These are phyloP conservation scores for Gelatoporia subvermispora DNA, from an alignment of 768 basidiomycete species.

Conservation along the genomic window DNA sequence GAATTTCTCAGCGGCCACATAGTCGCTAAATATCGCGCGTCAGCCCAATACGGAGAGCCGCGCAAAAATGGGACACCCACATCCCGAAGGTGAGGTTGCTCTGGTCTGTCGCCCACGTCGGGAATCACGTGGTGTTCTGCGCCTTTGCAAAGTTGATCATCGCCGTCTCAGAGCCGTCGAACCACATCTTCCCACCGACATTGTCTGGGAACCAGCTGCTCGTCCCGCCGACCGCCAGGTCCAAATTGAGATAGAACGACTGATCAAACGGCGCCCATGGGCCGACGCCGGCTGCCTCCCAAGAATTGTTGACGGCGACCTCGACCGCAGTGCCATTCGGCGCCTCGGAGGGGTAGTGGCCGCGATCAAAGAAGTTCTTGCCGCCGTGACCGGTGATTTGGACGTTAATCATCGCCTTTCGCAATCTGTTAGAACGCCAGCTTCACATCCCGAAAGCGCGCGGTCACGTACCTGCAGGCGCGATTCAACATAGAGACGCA, in stretches of 20 bases:
- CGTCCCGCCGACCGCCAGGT: constrained; percentile 77
- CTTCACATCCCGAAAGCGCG: too few relatives aligned
- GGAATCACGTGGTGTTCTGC: constrained; percentile 63
- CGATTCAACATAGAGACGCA: constrained; percentile 50
- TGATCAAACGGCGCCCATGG: constrained; percentile 56
- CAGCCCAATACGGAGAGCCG: too few relatives aligned
- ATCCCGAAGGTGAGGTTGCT: constrained; percentile 66
- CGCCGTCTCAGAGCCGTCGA: constrained; percentile 55
- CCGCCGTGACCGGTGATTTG: constrained; percentile 36
- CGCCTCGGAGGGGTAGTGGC: constrained; percentile 46
- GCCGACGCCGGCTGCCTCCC: constrained; percentile 37
- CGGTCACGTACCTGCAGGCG: constrained; percentile 30
- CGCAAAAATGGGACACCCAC: constrained; percentile 33
- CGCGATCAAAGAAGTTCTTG: constrained; percentile 48
- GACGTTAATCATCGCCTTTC: constrained; percentile 45
- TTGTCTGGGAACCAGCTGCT: constrained; percentile 63
- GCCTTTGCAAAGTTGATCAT: constrained; percentile 65
- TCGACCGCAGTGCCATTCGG: constrained; percentile 36
- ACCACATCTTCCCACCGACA: constrained; percentile 65
- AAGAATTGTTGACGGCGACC: constrained; percentile 42
- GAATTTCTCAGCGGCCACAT: constrained; percentile 34
- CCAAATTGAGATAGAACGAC: constrained; percentile 75
- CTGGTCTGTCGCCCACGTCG: constrained; percentile 66
- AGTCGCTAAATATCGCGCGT: constrained; percentile 25
- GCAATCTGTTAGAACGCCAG: neutral